Conservation (phyloP, 2,329 filamentous ascomycete genomes). For the Neoascochyta sp. region DNA sequence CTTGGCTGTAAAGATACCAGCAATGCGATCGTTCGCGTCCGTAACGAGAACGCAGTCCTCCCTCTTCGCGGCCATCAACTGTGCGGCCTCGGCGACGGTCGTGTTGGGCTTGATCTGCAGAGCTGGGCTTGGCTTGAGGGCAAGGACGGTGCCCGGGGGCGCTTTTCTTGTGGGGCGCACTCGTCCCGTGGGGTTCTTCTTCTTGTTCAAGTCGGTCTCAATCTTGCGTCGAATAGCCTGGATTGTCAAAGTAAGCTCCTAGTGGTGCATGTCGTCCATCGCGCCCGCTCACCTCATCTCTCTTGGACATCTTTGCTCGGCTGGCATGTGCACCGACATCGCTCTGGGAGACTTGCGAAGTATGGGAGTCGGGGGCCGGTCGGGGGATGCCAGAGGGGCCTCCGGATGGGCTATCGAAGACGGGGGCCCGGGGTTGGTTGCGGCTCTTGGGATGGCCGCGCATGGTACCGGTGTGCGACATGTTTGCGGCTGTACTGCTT, state of each 20-base stretch:
- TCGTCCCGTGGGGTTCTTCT: conserved; percentile 76
- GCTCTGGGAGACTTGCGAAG: conserved; percentile 49
- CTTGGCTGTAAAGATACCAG: conserved; percentile 98
- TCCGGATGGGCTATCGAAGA: conserved; percentile 60
- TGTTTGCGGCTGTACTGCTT: conserved; percentile 35
- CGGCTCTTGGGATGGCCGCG: conserved; percentile 67
- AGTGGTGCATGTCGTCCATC: conserved; percentile 1
- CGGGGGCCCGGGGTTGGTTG: conserved; percentile 47
- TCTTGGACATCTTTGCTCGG: conserved; percentile 92
- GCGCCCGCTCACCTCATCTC: conserved; percentile 78
- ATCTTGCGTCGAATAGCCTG: conserved; percentile 96
- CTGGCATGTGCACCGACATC: conserved; percentile 71
- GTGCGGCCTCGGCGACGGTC: conserved; percentile 91
- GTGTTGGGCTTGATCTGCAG: conserved; percentile 96
- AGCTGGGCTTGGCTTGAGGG: conserved; percentile 89
- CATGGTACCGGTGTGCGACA: conserved; percentile 62
- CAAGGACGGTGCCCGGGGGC: conserved; percentile 90
- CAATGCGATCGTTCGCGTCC: conserved; percentile 95
- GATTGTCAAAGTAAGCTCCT: conserved; percentile 13
- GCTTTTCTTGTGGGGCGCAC: conserved; percentile 87
- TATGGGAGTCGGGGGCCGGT: conserved; percentile 60
- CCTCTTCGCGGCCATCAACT: conserved; percentile 97
- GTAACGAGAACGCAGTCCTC: conserved; percentile 98
- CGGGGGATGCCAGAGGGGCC: conserved; percentile 70
- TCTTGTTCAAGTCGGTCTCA: conserved; percentile 96